Conservation (phyloP, 768 basidiomycete genomes). For the Boletales sp. region DNA sequence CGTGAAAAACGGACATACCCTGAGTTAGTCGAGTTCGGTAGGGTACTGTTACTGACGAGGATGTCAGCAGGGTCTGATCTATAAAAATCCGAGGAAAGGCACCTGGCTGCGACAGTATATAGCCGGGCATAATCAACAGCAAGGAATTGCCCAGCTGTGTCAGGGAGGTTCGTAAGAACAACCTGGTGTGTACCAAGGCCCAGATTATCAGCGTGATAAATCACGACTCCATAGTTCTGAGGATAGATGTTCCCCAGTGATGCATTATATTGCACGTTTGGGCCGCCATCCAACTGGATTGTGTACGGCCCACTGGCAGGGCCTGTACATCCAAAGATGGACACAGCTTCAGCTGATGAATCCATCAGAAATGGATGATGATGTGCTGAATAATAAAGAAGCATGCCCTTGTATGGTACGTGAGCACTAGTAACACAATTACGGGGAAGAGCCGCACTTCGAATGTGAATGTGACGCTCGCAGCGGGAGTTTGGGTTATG, state of each 20-base stretch:
- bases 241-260: slow-evolving; percentile 8
- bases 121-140: slow-evolving; percentile 34
- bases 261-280: slow-evolving; percentile 18
- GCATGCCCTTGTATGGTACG: slow-evolving; percentile 18
- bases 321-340: slow-evolving; percentile 42
- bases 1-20: too few relatives aligned
- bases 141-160: slow-evolving; percentile 15
- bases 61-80: not conserved
- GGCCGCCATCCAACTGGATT: slow-evolving; percentile 34
- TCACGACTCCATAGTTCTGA: slow-evolving; percentile 28
- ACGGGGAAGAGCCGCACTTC: slow-evolving; percentile 27
- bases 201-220: slow-evolving; percentile 35
- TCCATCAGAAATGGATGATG: not conserved
- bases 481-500: slow-evolving; percentile 31
- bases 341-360: slow-evolving; percentile 39
- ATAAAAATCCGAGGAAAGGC: not conserved
- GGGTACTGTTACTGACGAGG: not conserved
- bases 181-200: slow-evolving; percentile 38
- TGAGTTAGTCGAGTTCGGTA: not conserved
- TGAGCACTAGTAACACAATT: slow-evolving; percentile 3
- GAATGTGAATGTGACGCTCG: slow-evolving; percentile 39
- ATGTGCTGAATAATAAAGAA: not conserved
- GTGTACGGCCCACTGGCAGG: slow-evolving; percentile 34
- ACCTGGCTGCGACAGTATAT: slow-evolving; percentile 16
- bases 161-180: slow-evolving; percentile 32